phyloP scores from a whole-genome alignment of 768 basidiomycete genomes.

The Trametes cinnabarina region DNA sequence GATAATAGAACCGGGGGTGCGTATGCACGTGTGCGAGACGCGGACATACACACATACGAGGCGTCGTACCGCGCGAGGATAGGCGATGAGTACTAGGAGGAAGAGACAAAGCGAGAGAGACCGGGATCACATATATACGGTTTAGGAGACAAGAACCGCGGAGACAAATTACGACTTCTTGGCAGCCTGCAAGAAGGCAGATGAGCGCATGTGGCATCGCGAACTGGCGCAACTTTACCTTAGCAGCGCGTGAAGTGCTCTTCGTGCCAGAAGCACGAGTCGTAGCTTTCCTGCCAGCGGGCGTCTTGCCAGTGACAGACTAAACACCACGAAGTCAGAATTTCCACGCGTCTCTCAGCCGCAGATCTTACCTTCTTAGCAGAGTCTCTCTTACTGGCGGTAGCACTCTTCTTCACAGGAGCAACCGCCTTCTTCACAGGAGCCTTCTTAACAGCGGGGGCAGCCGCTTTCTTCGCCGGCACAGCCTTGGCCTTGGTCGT shows the following conservation, averaged over 20 bases:
- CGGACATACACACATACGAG: neutral
- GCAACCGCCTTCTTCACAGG: conserved; percentile 39
- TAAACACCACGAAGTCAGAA: neutral
- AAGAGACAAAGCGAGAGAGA: conserved; percentile 6
- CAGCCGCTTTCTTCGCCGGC: conserved; percentile 32
- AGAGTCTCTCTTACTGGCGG: conserved; percentile 46
- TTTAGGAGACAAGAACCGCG: too few species aligned
- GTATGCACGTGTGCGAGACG: neutral
- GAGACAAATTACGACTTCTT: conserved; percentile 4
- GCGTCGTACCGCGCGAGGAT: neutral
- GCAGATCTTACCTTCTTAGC: conserved; percentile 58
- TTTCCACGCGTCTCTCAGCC: neutral
- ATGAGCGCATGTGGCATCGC: neutral
- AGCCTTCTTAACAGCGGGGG: conserved; percentile 25
- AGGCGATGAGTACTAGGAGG: neutral
- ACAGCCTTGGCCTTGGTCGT: conserved; percentile 24
- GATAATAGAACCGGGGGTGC: neutral
- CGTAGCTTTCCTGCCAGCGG: conserved; percentile 13
- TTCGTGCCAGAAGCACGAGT: conserved; percentile 9
- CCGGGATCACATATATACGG: neutral
- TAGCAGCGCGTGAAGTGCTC: conserved; percentile 9
- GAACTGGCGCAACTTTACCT: conserved; percentile 7
- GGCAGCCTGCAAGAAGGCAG: neutral
- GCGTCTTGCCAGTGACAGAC: conserved; percentile 19
- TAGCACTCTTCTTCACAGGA: conserved; percentile 34